Conservation (phyloP, 2,329 filamentous ascomycete species). For the Aspergillus tanneri region DNA sequence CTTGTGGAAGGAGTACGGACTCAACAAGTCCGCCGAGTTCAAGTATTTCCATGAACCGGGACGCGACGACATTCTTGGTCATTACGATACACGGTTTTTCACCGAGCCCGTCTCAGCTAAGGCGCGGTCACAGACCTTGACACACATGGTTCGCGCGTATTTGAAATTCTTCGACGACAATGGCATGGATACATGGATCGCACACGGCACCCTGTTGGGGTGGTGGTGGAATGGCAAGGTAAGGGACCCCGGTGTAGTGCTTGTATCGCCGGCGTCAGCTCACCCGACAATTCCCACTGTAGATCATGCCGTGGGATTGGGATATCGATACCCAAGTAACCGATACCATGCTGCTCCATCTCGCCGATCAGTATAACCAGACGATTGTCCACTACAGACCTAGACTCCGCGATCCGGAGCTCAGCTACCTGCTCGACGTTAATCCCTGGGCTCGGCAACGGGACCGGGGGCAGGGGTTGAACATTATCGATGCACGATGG, state of each 20-base stretch:
- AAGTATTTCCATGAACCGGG: constrained; percentile 70
- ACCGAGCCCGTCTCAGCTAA: constrained; percentile 62
- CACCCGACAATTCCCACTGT: constrained; percentile 10
- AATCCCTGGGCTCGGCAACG: constrained; percentile 68
- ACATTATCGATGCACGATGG: constrained; percentile 83
- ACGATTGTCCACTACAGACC: constrained; percentile 55
- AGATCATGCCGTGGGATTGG: constrained; percentile 79
- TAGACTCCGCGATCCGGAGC: constrained; percentile 43
- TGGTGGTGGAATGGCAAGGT: constrained; percentile 83
- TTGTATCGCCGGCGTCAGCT: background rate
- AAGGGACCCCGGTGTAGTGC: constrained; percentile 6
- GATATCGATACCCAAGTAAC: constrained; percentile 81
- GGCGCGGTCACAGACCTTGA: constrained; percentile 64
- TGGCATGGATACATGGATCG: constrained; percentile 78
- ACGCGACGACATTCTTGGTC: constrained; percentile 58
- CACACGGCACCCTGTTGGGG: constrained; percentile 77
- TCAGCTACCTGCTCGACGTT: constrained; percentile 70
- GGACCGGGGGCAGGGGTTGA: constrained; percentile 64
- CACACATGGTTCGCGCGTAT: constrained; percentile 72
- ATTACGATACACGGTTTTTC: constrained; percentile 75
- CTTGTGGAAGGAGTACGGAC: constrained; percentile 27
- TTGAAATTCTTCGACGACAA: constrained; percentile 63
- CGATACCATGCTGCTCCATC: constrained; percentile 62
- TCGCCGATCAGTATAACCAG: constrained; percentile 67
- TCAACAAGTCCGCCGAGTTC: constrained; percentile 35